Conservation (phyloP, 371 early-diverging fungal species). For the Paramicrosporidium saccamoebae region DNA sequence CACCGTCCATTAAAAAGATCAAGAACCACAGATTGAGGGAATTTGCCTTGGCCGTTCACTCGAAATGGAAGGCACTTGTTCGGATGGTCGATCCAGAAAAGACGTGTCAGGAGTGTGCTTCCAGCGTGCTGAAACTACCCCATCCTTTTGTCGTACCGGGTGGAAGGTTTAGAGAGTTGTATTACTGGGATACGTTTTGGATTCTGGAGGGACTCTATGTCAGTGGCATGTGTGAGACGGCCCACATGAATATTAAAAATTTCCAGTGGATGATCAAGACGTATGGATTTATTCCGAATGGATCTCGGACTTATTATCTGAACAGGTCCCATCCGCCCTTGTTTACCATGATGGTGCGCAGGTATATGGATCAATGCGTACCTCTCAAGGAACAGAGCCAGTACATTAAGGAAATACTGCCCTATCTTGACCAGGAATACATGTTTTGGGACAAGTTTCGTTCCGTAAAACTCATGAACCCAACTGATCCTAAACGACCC, state of each 20-base stretch:
- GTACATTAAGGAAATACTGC: slow-evolving; percentile 12
- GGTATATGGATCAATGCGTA: slow-evolving; percentile 13
- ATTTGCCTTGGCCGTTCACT: slow-evolving; percentile 12
- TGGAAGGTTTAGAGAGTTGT: slow-evolving; percentile 55
- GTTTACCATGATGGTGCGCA: slow-evolving; percentile 26
- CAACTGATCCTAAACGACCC: slow-evolving; percentile 1
- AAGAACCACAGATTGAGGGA: slow-evolving; percentile 10
- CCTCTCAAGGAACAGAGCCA: slow-evolving; percentile 12
- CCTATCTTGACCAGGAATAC: slow-evolving; percentile 24
- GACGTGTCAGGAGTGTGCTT: slow-evolving; percentile 14
- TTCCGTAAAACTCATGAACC: slow-evolving; percentile 7
- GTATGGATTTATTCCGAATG: slow-evolving; percentile 59
- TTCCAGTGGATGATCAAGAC: slow-evolving; percentile 23
- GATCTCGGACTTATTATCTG: slow-evolving; percentile 45
- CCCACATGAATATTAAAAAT: slow-evolving; percentile 22
- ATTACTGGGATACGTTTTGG: slow-evolving; percentile 75
- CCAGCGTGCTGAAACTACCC: slow-evolving; percentile 13
- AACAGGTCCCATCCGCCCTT: slow-evolving; percentile 64
- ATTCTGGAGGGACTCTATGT: slow-evolving; percentile 35
- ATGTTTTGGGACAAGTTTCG: slow-evolving; percentile 21
- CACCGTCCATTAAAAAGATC: slow-evolving; percentile 12
- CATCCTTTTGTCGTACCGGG: slow-evolving; percentile 56
- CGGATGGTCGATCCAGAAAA: slow-evolving; percentile 10
- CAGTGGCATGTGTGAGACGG: slow-evolving; percentile 16
- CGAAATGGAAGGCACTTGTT: slow-evolving; percentile 19